Base-by-base conservation (phyloP, 2,329 filamentous ascomycete species). In the Hymenoscyphus salicellus region DNA sequence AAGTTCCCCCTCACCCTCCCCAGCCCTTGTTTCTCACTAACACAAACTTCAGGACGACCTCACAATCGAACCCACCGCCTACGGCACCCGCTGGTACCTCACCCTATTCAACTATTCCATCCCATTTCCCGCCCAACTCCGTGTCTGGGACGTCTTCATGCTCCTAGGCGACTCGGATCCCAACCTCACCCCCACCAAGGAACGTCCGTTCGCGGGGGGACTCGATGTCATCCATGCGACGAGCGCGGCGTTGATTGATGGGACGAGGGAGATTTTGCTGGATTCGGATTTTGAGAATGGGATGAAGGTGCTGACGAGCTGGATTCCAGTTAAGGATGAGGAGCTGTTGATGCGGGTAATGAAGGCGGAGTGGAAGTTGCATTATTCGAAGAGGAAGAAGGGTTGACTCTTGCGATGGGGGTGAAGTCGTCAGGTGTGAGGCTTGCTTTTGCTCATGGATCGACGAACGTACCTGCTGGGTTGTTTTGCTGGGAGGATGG, bases 71-170 rank as follows among this genome's bases (percentile, higher is more conserved):
- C 87, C 92, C 20, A 97, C 93, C 1, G 89, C 93, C n/a, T 99
- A 97, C 75, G 95, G 93, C 36, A 98, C 94, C 3, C 85, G 93
- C 61, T 99, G 95, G 95, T 99, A 99, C 75, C 83, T 99, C 60
- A 99, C 95, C 1, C 82, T 99, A 8, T 99, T 99, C 83, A 98
- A 98, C 78, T 90, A 98, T 74, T 96, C 92, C 17, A 91, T 99
- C 60, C 95, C 95, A 0, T 99, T 98, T 73, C 85, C 92, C 0
- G 93, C 94, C 3, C 95, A 98, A 77, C 87, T 99, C 41, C 90
- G 95, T 58, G 90, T 99, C 17, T 99, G 95, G 95, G 95, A 99
- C 75, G 91, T 97, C 1, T 98, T 98, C 78, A 92, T 99, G 85
- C 86, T 99, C 16, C 85, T 98, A 14, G 95, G 94, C 57, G 92